A percentile compares a stretch with the other conserved stretches of the same genome.
Evolutionary conservation across 2,329 filamentous ascomycete genomes (phyloP).

Genomic region (Zarea fungicola): DNA sequence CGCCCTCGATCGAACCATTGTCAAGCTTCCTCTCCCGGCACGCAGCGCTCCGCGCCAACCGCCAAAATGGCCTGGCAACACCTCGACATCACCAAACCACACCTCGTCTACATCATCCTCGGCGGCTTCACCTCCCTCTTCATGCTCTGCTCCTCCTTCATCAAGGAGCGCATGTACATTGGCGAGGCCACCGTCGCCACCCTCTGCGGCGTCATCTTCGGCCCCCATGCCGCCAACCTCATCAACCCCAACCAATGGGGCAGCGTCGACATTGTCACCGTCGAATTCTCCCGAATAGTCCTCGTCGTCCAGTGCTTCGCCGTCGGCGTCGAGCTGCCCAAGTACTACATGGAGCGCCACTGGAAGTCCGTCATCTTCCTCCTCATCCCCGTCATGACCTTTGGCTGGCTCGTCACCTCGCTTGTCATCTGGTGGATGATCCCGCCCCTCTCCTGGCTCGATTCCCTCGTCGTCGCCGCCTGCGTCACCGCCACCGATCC

Average conservation of each 20-base stretch:
- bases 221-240: constrained; percentile 74
- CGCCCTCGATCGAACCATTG: too few species aligned
- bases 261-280: constrained; percentile 76
- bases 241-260: constrained; percentile 76
- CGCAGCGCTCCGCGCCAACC: background rate
- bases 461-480: constrained; percentile 79
- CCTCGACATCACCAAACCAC: constrained; percentile 82
- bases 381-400: constrained; percentile 94
- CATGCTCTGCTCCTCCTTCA: constrained; percentile 96
- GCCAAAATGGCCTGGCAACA: constrained; percentile 69
- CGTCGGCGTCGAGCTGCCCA: constrained; percentile 83
- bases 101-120: constrained; percentile 97
- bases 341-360: constrained; percentile 95
- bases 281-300: constrained; percentile 85
- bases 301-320: constrained; percentile 91
- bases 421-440: constrained; percentile 93
- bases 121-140: constrained; percentile 97
- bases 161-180: constrained; percentile 98
- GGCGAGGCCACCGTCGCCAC: constrained; percentile 95
- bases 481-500: constrained; percentile 97
- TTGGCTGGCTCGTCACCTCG: constrained; percentile 88
- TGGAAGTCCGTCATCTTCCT: constrained; percentile 89
- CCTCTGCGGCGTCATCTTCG: constrained; percentile 81
- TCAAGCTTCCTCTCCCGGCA: background rate
- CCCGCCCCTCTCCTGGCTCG: constrained; percentile 74